Base-by-base conservation (phyloP, 495 filamentous ascomycete genomes). In the Aspergillus nanangensis region DNA sequence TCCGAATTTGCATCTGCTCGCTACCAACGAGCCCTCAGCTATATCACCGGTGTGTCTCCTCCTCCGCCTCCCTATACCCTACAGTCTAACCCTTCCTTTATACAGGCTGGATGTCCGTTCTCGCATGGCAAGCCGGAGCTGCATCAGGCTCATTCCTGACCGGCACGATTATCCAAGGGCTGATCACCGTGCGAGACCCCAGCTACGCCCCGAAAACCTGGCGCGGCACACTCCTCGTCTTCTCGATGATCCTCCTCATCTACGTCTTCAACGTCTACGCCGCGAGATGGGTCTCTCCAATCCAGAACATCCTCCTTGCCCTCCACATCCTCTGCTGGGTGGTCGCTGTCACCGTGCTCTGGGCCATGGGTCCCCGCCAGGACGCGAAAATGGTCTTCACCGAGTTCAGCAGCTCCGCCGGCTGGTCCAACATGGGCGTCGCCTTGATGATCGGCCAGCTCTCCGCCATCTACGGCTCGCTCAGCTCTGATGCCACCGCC, bases 251-350 rank as follows among this genome's bases (percentile, higher is more conserved):
- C 1, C 20, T 62, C 1, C 48, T 68, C 27, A 50, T 58, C 7
- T 53, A 62, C 13, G 36, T 61, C 8, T 51, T 74, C 31, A 78
- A 76, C 51, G 62, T 69, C 15, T 67, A 60, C 39, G 60, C 57
- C 19, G 61, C 65, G 0, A 44, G 63, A 11, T 47, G 71, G n/a
- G 64, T 78, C 41, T 69, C 75, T 10, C 53, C 62, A 3, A 42
- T 80, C 18, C 73, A 79, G 44, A 62, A 70, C 15, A 50, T 79
- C 21, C 62, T 63, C 21, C 55, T 71, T n/a, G 62, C 73, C 22
- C 58, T 72, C 10, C 77, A 80, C 43, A 52, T 79, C 19, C 44
- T 72, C 10, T 63, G 67, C 44, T 77, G 72, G 44, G 61, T 74
- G 15, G 66, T 62, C 7, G 62, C 72, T 35, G 34, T 78, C 5